These are phyloP conservation scores for Sindora glabra DNA, from an alignment of 306 rosid species.

Conservation along the genomic window DNA sequence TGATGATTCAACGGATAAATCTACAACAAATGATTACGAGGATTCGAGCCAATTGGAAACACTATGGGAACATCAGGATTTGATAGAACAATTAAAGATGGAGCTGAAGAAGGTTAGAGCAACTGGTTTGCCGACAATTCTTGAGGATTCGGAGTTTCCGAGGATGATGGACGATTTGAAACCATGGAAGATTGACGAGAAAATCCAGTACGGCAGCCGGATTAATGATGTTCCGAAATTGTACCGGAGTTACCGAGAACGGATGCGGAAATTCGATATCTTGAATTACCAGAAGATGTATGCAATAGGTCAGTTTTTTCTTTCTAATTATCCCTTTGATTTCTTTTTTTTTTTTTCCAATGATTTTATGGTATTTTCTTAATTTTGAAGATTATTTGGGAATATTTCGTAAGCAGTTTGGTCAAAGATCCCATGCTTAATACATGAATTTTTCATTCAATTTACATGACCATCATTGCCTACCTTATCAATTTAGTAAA, in stretches of 20 bases:
- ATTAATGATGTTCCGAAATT: constrained; percentile 72
- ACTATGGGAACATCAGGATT: constrained; percentile 89
- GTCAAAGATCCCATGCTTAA: constrained; percentile 5
- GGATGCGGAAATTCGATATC: constrained; percentile 94
- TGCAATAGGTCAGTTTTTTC: constrained; percentile 64
- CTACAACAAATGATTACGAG: constrained; percentile 27
- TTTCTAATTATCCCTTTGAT: not conserved
- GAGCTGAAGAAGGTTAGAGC: constrained; percentile 83
- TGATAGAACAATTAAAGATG: constrained; percentile 80
- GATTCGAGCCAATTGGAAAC: constrained; percentile 61
- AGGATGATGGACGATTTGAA: constrained; percentile 68
- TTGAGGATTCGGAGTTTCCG: constrained; percentile 87
- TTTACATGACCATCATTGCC: constrained; percentile 20
- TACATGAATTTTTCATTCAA: constrained; percentile 7
- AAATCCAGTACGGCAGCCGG: constrained; percentile 34
- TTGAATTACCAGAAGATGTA: constrained; percentile 94
- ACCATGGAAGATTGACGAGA: constrained; percentile 96
- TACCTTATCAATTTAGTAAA: constrained; percentile 17
- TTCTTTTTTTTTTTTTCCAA: not conserved
- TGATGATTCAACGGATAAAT: not conserved
- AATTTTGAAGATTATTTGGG: not conserved
- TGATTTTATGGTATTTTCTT: not conserved
- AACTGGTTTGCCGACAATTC: constrained; percentile 76
- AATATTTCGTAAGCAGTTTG: not conserved
- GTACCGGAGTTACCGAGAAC: constrained; percentile 72